A percentile compares a stretch with the other conserved stretches of the same genome.
These are phyloP conservation scores for Craterostigma plantagineum DNA, from an alignment of 257 asterid genomes.

Conservation along the genomic window DNA sequence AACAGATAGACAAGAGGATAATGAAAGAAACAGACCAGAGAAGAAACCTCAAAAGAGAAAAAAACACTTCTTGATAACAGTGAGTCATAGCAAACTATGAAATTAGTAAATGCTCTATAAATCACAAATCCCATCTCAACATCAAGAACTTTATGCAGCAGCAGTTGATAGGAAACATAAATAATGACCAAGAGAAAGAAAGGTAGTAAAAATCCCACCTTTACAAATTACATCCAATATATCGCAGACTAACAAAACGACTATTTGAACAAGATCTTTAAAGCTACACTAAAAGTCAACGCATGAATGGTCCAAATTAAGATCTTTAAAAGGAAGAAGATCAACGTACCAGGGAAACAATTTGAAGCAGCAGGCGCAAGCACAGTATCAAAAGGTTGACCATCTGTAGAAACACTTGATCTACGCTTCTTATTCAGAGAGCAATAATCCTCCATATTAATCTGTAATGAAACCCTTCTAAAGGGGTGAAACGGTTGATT, in stretches of 20 bases:
- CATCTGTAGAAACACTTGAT: conserved; percentile 11
- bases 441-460: too few species aligned
- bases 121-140: too few species aligned
- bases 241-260: too few species aligned
- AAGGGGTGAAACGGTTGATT: too few species aligned
- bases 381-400: conserved; percentile 21
- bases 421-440: conserved; percentile 14
- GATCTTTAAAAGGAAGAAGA: neutral
- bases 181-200: too few species aligned
- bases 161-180: too few species aligned
- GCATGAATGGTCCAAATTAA: neutral
- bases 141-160: too few species aligned
- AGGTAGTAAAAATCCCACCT: too few species aligned
- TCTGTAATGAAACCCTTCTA: too few species aligned
- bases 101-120: neutral
- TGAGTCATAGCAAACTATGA: too few species aligned
- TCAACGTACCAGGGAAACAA: conserved; percentile 27
- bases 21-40: conserved; percentile 2
- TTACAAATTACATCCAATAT: neutral
- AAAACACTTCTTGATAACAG: neutral
- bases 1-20: neutral
- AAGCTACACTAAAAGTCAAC: conserved; percentile 18
- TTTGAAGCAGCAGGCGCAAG: conserved; percentile 24
- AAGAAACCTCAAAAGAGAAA: neutral
- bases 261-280: too few species aligned